Conservation (phyloP, 2,329 filamentous ascomycete genomes). For the Fusarium sp. region DNA sequence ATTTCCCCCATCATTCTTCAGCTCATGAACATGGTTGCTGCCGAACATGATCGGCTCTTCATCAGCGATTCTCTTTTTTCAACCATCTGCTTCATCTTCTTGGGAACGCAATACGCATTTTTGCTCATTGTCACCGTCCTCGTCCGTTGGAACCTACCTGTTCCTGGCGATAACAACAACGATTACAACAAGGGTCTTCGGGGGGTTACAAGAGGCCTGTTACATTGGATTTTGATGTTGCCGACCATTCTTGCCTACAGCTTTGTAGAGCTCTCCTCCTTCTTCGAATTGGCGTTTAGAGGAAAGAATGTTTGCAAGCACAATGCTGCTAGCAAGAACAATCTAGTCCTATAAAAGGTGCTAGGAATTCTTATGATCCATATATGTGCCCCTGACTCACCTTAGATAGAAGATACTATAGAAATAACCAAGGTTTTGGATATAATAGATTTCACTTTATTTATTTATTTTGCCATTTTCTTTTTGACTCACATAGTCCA, state of each 20-base stretch:
- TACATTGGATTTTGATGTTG: constrained; percentile 32
- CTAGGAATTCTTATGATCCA: neutral
- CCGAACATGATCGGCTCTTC: constrained; percentile 13
- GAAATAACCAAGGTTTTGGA: constrained; percentile 5
- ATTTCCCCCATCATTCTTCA: constrained; percentile 23
- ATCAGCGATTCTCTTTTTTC: constrained; percentile 16
- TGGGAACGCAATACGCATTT: constrained; percentile 24
- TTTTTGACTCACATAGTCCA: too few species aligned
- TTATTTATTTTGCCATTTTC: neutral
- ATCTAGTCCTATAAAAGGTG: constrained; percentile 6
- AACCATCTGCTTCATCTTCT: constrained; percentile 21
- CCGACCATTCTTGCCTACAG: constrained; percentile 33
- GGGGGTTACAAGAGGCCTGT: constrained; percentile 15
- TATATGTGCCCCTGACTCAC: neutral
- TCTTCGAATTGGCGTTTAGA: constrained; percentile 31
- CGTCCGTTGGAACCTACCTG: constrained; percentile 23
- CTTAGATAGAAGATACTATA: neutral
- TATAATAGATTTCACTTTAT: constrained; percentile 4
- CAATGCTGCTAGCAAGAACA: constrained; percentile 27
- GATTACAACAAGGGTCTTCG: constrained; percentile 12
- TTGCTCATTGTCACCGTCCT: constrained; percentile 16
- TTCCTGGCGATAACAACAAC: neutral
- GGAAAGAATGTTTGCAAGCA: constrained; percentile 32
- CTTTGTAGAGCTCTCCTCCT: constrained; percentile 33
- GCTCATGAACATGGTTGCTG: constrained; percentile 15